A percentile compares a stretch with the other conserved stretches of the same genome.
These are phyloP conservation scores for Carex arenaria DNA, from an alignment of 202 grass and related monocot species.

Conservation along the genomic window DNA sequence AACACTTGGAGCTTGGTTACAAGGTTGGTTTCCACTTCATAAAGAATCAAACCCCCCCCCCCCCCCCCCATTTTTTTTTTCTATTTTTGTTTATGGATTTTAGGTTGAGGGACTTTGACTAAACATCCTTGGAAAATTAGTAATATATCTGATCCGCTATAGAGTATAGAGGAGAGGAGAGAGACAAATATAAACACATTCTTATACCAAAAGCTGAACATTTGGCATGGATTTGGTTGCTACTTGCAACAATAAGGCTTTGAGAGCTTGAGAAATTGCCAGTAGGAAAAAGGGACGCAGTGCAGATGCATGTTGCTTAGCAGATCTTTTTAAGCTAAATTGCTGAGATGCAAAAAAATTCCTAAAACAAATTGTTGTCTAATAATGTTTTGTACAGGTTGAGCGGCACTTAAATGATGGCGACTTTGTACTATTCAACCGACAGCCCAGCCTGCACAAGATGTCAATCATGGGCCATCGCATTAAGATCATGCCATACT, in stretches of 20 bases:
- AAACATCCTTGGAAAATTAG: background rate
- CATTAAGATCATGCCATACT: slow-evolving; percentile 99
- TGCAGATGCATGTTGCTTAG: background rate
- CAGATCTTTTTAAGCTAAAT: slow-evolving; percentile 22
- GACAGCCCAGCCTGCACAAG: slow-evolving; percentile 96
- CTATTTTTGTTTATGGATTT: background rate
- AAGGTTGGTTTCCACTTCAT: slow-evolving; percentile 42
- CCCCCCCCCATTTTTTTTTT: background rate
- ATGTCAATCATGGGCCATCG: slow-evolving; percentile 99
- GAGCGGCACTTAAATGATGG: slow-evolving; percentile 90
- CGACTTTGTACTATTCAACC: slow-evolving; percentile 94
- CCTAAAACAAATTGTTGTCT: background rate
- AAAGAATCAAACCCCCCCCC: background rate
- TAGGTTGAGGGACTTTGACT: background rate
- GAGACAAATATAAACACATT: background rate
- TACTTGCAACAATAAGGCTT: background rate
- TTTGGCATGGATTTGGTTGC: background rate
- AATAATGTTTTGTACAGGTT: slow-evolving; percentile 37
- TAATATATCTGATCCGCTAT: background rate
- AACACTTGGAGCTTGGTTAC: slow-evolving; percentile 94
- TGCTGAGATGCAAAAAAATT: background rate
- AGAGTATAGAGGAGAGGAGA: background rate
- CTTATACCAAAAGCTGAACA: background rate
- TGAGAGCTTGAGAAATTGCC: background rate
- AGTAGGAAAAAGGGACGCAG: background rate